Conservation (phyloP, 2,329 filamentous ascomycete species). For the Neocatenulostroma microsporum region DNA sequence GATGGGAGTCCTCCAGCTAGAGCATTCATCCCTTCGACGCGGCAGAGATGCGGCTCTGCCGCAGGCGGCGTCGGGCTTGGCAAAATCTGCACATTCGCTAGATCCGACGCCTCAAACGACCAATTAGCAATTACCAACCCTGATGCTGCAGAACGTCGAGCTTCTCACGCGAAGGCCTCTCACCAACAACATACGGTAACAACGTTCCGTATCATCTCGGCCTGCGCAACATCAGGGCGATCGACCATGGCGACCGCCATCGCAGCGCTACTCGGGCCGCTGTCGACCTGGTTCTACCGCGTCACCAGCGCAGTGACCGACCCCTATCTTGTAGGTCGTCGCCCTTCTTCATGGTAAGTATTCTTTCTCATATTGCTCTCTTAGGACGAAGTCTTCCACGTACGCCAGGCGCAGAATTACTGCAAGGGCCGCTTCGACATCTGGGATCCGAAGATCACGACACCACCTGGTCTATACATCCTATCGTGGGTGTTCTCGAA, state of each 20-base stretch:
- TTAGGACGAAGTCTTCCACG: constrained; percentile 83
- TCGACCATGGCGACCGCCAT: constrained; percentile 19
- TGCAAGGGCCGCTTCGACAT: constrained; percentile 64
- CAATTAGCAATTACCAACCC: no score
- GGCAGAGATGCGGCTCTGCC: no score
- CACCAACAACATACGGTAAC: no score
- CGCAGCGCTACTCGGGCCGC: constrained; percentile 15
- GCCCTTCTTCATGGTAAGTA: constrained; percentile 14
- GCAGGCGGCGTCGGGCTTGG: no score
- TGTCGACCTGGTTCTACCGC: constrained; percentile 23
- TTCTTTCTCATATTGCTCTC: constrained; percentile 16
- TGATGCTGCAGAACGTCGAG: no score
- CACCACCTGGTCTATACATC: constrained; percentile 68
- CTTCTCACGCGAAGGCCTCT: no score
- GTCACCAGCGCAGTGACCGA: constrained; percentile 46
- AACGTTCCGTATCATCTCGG: no score
- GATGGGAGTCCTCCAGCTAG: no score
- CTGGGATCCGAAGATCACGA: constrained; percentile 98
- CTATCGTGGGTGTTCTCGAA: constrained; percentile 31
- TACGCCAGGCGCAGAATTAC: constrained; percentile 84
- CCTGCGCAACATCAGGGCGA: no score
- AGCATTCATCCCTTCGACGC: no score
- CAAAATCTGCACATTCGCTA: no score
- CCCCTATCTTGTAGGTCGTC: constrained; percentile 49
- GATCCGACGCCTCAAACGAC: no score